phyloP scores from a whole-genome alignment of 495 filamentous ascomycete genomes.

The Xylaria bambusicola region DNA sequence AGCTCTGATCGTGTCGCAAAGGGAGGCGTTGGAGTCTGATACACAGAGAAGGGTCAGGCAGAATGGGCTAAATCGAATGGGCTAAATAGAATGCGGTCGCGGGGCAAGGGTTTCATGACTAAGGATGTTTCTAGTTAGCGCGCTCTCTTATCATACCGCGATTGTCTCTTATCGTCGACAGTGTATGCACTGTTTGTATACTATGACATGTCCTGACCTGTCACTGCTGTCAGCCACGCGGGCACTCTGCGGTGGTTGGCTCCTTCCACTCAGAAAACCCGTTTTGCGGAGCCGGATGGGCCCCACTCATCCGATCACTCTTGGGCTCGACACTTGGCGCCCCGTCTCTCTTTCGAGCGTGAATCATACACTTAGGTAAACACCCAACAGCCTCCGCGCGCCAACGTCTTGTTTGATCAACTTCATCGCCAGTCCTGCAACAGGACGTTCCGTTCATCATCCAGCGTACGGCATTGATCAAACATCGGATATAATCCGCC shows the following conservation, averaged over 20 bases:
- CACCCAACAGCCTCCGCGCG: too few species aligned
- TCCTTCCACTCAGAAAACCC: too few species aligned
- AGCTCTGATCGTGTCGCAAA: constrained; percentile 4
- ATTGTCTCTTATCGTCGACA: too few species aligned
- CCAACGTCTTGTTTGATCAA: constrained; percentile 10
- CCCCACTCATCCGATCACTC: too few species aligned
- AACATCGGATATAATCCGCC: background rate
- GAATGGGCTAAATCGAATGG: background rate
- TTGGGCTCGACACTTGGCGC: too few species aligned
- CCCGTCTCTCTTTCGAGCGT: background rate
- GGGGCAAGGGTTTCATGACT: background rate
- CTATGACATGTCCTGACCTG: background rate
- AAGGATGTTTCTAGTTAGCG: background rate
- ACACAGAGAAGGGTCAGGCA: background rate
- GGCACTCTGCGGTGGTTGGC: too few species aligned
- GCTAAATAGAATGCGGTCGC: constrained; percentile 3
- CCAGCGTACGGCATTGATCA: too few species aligned
- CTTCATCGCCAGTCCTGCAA: background rate
- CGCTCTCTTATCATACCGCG: background rate
- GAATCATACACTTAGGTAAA: background rate
- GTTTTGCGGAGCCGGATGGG: too few species aligned
- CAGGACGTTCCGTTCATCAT: background rate
- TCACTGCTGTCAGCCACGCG: too few species aligned
- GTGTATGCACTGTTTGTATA: background rate
- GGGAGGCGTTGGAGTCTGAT: background rate